Conservation (phyloP, 768 basidiomycete genomes). For the Dacryopinax spathularia region DNA sequence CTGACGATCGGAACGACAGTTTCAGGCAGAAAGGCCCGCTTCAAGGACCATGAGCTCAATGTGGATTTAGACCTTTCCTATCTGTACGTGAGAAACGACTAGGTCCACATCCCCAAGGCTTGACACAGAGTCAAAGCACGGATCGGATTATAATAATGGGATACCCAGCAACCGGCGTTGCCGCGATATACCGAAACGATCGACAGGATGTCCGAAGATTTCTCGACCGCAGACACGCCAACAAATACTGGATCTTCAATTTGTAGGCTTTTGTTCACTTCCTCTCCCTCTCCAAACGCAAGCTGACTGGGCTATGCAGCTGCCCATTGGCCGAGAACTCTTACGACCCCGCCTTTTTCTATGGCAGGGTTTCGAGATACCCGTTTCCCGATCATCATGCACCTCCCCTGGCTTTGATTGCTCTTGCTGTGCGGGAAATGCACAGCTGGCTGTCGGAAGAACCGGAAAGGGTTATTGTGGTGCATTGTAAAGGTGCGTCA, state of each 20-base stretch:
- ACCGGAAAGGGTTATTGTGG: constrained; percentile 53
- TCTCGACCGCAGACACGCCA: constrained; percentile 54
- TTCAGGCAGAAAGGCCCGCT: constrained; percentile 69
- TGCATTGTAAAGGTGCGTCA: constrained; percentile 69
- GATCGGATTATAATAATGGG: constrained; percentile 31
- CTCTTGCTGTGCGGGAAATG: constrained; percentile 62
- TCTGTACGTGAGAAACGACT: constrained; percentile 14
- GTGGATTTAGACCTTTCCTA: constrained; percentile 42
- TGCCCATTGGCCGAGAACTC: constrained; percentile 71
- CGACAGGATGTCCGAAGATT: constrained; percentile 63
- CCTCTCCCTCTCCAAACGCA: background rate
- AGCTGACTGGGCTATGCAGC: constrained; percentile 11
- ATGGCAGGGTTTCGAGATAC: constrained; percentile 62
- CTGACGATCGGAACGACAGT: constrained; percentile 34
- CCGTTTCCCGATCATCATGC: constrained; percentile 87
- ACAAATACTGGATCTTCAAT: constrained; percentile 80
- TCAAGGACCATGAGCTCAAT: constrained; percentile 49
- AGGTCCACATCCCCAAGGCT: constrained; percentile 46
- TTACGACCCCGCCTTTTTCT: constrained; percentile 55
- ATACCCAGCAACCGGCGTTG: constrained; percentile 67
- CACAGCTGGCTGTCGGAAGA: constrained; percentile 53
- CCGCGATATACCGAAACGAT: constrained; percentile 65
- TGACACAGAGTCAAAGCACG: background rate
- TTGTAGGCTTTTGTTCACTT: constrained; percentile 27
- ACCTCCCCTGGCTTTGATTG: constrained; percentile 61